Evolutionary conservation across 176 grass and related monocot species (phyloP).

Genomic region (Pontederia paniculata): DNA sequence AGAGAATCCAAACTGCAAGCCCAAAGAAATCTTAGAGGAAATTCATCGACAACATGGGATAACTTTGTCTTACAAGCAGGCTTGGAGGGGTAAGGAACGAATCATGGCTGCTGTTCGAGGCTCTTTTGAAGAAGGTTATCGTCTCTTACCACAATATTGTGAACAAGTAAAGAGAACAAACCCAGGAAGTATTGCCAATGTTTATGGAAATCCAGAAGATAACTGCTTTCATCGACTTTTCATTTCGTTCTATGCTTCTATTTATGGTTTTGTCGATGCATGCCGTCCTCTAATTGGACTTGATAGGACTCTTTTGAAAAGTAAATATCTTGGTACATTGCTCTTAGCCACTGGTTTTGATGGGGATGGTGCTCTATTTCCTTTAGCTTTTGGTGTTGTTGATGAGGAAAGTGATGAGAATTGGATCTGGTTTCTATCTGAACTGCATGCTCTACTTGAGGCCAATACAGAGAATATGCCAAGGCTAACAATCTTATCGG

Average conservation of each 20-base stretch:
- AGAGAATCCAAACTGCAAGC: slow-evolving; percentile 92
- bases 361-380: slow-evolving; percentile 85
- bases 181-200: slow-evolving; percentile 69
- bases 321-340: slow-evolving; percentile 94
- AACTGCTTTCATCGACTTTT: slow-evolving; percentile 76
- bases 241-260: slow-evolving; percentile 86
- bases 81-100: slow-evolving; percentile 96
- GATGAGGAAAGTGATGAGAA: slow-evolving; percentile 95
- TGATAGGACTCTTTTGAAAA: slow-evolving; percentile 70
- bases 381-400: slow-evolving; percentile 88
- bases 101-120: slow-evolving; percentile 93
- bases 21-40: slow-evolving; percentile 94
- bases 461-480: slow-evolving; percentile 96
- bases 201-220: slow-evolving; percentile 77
- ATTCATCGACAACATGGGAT: slow-evolving; percentile 92
- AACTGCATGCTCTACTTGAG: slow-evolving; percentile 77
- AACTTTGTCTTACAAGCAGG: slow-evolving; percentile 94
- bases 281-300: slow-evolving; percentile 92
- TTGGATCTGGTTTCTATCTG: slow-evolving; percentile 93
- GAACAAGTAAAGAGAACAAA: slow-evolving; percentile 77
- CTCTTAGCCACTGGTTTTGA: slow-evolving; percentile 87
- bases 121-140: slow-evolving; percentile 94
- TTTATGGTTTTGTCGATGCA: slow-evolving; percentile 93
- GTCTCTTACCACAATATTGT: slow-evolving; percentile 74
- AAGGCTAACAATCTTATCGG: slow-evolving; percentile 81